Percentiles rank a stretch among this genome's conserved stretches.
Evolutionary conservation across 345 rosid genomes (phyloP).

Genomic region (Populus simonii): DNA sequence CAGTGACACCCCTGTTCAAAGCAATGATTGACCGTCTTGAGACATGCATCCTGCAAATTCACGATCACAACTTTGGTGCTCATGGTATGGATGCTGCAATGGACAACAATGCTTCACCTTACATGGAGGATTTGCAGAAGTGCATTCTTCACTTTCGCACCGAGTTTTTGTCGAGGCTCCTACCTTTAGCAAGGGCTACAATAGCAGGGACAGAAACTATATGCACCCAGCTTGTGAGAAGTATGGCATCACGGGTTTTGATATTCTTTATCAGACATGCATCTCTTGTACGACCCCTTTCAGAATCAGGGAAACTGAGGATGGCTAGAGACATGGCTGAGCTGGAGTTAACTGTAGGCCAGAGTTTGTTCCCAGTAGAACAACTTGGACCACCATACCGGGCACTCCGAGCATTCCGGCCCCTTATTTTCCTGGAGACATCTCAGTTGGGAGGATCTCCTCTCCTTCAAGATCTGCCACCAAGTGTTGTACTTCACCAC

Average conservation of each 20-base stretch:
- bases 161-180: conserved; percentile 76
- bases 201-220: conserved; percentile 69
- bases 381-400: conserved; percentile 92
- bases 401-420: conserved; percentile 95
- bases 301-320: conserved; percentile 95
- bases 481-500: conserved; percentile 81
- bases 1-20: conserved; percentile 85
- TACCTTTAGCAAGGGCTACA: conserved; percentile 62
- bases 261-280: conserved; percentile 88
- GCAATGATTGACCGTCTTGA: conserved; percentile 89
- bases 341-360: conserved; percentile 92
- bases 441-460: conserved; percentile 79
- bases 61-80: conserved; percentile 78
- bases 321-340: conserved; percentile 99
- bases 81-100: conserved; percentile 71
- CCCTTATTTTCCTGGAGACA: conserved; percentile 86
- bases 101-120: conserved; percentile 86
- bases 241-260: conserved; percentile 85
- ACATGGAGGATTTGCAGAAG: conserved; percentile 96
- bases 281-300: conserved; percentile 90
- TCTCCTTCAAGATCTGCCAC: conserved; percentile 86
- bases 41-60: conserved; percentile 87
- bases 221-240: conserved; percentile 85
- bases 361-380: conserved; percentile 92
- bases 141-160: conserved; percentile 81